Conservation (phyloP, 2,329 filamentous ascomycete species). For the Orbilia ellipsospora region DNA sequence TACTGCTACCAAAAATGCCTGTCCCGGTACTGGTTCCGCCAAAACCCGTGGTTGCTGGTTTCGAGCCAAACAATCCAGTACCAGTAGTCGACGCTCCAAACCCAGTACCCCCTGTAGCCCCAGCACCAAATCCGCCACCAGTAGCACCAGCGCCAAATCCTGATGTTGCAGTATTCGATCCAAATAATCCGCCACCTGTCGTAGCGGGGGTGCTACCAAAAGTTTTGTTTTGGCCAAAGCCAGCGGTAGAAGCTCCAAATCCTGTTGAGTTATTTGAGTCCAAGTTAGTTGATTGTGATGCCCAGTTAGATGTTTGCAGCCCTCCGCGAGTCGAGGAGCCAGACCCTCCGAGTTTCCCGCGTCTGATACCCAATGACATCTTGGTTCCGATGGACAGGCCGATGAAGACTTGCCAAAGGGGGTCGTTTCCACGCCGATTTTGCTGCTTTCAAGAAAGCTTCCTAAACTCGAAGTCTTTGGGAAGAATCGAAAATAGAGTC, state of each 20-base stretch:
- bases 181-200: constrained; percentile 68
- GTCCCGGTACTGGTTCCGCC: constrained; percentile 39
- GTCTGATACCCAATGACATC: constrained; percentile 44
- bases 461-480: constrained; percentile 53
- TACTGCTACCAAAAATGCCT: constrained; percentile 54
- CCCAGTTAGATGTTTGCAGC: constrained; percentile 56
- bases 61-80: constrained; percentile 54
- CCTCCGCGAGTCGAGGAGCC: constrained; percentile 34
- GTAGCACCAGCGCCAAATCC: constrained; percentile 57
- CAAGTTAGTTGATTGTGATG: constrained; percentile 53
- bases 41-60: constrained; percentile 54
- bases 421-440: constrained; percentile 23
- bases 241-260: constrained; percentile 57
- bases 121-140: constrained; percentile 63
- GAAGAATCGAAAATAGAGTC: constrained; percentile 34
- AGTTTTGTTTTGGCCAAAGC: constrained; percentile 55
- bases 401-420: constrained; percentile 36
- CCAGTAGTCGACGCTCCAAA: constrained; percentile 52
- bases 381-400: constrained; percentile 32
- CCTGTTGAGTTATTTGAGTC: constrained; percentile 52
- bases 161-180: constrained; percentile 61
- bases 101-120: constrained; percentile 62
- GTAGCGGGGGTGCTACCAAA: constrained; percentile 61
- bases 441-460: constrained; percentile 36
- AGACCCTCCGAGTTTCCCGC: constrained; percentile 29